Evolutionary conservation across 805 yeast species (phyloP).

Genomic region (Metschnikowia sp.): DNA sequence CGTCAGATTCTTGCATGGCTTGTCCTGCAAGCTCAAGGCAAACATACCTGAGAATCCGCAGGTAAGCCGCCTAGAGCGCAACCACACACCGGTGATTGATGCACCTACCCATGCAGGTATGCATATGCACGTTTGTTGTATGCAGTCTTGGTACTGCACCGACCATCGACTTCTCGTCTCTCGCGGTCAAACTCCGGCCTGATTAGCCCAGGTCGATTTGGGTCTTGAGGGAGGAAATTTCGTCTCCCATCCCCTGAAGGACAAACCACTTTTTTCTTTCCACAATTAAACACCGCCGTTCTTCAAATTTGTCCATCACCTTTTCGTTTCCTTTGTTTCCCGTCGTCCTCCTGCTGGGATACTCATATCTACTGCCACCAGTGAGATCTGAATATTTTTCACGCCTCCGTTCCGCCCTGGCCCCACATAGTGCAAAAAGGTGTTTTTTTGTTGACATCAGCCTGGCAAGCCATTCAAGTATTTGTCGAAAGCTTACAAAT

Average conservation of each 20-base stretch:
- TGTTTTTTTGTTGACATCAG: no score
- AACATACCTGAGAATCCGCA: not conserved
- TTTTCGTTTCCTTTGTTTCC: not conserved
- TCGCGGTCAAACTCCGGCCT: constrained; percentile 5
- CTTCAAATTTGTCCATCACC: not conserved
- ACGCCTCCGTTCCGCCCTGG: not conserved
- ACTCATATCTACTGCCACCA: not conserved
- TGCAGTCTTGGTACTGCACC: not conserved
- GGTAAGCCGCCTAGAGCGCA: no score
- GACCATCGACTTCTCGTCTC: not conserved
- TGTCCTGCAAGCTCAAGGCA: not conserved
- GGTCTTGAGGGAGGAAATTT: not conserved
- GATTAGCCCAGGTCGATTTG: constrained; percentile 1
- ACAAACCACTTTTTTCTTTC: constrained; percentile 1
- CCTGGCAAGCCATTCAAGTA: no score
- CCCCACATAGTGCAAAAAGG: no score
- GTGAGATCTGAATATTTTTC: constrained; percentile 3
- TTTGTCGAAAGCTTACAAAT: no score
- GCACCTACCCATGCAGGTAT: not conserved
- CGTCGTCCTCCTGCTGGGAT: not conserved
- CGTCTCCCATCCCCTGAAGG: not conserved
- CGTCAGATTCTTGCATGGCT: not conserved
- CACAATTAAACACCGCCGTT: not conserved
- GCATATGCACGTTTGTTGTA: not conserved
- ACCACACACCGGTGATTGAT: not conserved